Conservation (phyloP, 2,329 filamentous ascomycete genomes). For the Paraconiothyrium brasiliense region DNA sequence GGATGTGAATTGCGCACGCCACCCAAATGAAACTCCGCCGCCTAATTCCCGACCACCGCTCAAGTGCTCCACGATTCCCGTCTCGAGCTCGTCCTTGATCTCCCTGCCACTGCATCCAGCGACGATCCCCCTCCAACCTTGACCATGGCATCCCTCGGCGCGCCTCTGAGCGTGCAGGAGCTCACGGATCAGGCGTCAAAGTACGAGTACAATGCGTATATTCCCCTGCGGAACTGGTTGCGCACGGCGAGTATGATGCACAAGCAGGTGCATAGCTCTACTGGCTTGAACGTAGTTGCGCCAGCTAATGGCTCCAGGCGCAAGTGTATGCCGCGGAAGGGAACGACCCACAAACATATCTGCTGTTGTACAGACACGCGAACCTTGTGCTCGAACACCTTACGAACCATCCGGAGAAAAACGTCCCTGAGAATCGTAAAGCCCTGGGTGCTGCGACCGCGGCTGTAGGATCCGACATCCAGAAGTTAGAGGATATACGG, state of each 20-base stretch:
- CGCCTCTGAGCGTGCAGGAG: conserved; percentile 77
- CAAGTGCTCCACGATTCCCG: conserved; percentile 20
- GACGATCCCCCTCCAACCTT: conserved; percentile 15
- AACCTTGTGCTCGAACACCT: conserved; percentile 82
- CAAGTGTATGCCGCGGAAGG: conserved; percentile 85
- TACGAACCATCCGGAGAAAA: conserved; percentile 77
- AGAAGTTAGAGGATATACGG: conserved; percentile 79
- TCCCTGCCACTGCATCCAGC: conserved; percentile 18
- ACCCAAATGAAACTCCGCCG: conserved; percentile 43
- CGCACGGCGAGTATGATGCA: conserved; percentile 80
- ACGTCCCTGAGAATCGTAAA: conserved; percentile 66
- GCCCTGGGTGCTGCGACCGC: conserved; percentile 66
- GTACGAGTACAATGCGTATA: conserved; percentile 81
- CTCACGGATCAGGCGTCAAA: conserved; percentile 78
- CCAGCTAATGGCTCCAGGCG: conserved; percentile 65
- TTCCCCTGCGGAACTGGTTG: conserved; percentile 83
- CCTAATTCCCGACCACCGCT: conserved; percentile 31
- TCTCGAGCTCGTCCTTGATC: conserved; percentile 1
- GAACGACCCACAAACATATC: conserved; percentile 87
- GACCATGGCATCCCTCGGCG: conserved; percentile 42
- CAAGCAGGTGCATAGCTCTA: conserved; percentile 73
- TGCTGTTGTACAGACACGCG: conserved; percentile 90
- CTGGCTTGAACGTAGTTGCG: not conserved
- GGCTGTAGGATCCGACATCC: conserved; percentile 71
- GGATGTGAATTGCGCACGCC: conserved; percentile 23